Base-by-base conservation (phyloP, 345 rosid genomes). In the Dovyalis caffra region DNA sequence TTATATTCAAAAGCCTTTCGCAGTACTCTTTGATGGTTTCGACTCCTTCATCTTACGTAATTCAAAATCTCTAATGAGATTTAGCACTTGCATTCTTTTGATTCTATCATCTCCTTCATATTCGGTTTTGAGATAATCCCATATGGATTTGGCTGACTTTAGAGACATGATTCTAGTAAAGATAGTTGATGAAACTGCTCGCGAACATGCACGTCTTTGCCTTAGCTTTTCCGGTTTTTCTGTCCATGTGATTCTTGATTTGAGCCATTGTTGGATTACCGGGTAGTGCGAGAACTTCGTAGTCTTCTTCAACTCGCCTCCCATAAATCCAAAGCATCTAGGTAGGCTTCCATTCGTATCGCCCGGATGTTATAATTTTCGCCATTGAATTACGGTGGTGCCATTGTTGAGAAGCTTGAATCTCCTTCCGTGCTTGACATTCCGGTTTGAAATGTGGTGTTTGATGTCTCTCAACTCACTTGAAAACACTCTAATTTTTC, bases 1-100 rank as follows among this genome's bases (percentile, higher is more conserved):
- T 47, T 1, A 15, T 3, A 8, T 16, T 69, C 0, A 16, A 2
- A 0, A 28, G 7, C 0, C 1, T 47, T 0, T 47, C 25, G 0
- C 9, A 15, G 12, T 69, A 69, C 1, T 69, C 40, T 18, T 49
- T 47, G 3, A 28, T 4, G 0, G 40, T 15, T 15, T 40, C 18
- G 0, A 45, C 3, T 66, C 40, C 0, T 68, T 26, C 25, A 26
- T 68, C 6, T 5, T 40, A 0, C 25, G 2, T 10, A 43, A 0
- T 14, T 68, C 23, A 40, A 68, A 68, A 4, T 68, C 14, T 2
- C 16, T 7, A 2, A 45, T 6, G 0, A 69, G 8, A 8, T 69
- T 69, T 2, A 29, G 5, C 0, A 29, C 12, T 2, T 69, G 16
- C 38, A 69, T 49, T 0, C 38, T 25, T 28, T 8, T 0, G 1